phyloP scores from a whole-genome alignment of 129 eudicot genomes.

The Ambrosia artemisiifolia region DNA sequence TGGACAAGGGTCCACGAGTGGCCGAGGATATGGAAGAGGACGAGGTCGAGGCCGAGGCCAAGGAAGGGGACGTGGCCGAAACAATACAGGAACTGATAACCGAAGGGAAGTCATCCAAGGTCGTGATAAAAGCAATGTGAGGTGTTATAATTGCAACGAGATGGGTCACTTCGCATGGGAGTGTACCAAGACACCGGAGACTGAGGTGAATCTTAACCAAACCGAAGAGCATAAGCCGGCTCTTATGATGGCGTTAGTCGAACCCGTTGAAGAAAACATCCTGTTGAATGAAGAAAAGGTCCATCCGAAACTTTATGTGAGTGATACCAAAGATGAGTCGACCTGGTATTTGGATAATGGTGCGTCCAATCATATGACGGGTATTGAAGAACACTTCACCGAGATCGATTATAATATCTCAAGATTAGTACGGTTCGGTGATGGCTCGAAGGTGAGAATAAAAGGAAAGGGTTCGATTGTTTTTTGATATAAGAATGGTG shows the following conservation, averaged over 20 bases:
- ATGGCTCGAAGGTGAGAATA: no score
- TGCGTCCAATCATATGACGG: not conserved
- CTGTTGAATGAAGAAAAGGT: not conserved
- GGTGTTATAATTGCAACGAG: not conserved
- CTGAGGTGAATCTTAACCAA: not conserved
- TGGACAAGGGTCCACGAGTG: not conserved
- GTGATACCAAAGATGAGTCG: not conserved
- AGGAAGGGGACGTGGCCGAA: not conserved
- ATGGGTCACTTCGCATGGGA: not conserved
- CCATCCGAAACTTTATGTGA: not conserved
- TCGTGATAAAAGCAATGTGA: not conserved
- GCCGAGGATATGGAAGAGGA: not conserved
- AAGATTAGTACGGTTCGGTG: no score
- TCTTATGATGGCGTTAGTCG: not conserved
- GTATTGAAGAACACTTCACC: not conserved
- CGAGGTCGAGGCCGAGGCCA: not conserved
- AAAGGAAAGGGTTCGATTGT: no score
- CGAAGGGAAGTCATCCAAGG: not conserved
- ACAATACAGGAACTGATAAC: not conserved
- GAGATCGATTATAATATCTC: not conserved
- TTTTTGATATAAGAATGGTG: no score
- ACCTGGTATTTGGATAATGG: not conserved
- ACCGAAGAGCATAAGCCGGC: not conserved
- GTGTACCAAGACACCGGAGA: not conserved
- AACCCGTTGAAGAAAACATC: not conserved